Base-by-base conservation (phyloP, 192 early-diverging fungal genomes). In the Entomortierella beljakovae region DNA sequence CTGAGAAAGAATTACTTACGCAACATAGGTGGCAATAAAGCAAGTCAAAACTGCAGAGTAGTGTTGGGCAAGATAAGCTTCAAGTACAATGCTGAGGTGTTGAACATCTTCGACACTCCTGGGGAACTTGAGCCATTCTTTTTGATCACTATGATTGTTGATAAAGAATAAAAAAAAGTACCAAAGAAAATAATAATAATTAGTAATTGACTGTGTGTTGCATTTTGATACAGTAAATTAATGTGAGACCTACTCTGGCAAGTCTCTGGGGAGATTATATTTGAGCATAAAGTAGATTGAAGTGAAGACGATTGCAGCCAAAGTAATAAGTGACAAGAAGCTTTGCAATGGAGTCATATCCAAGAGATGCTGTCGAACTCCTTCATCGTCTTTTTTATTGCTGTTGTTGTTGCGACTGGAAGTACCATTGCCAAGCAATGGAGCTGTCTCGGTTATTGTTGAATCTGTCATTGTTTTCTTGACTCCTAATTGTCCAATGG, bases 91-190 rank as follows among this genome's bases (percentile, higher is more conserved):
- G 59, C 85, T 85, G 40, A 85, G 31, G 48, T 71, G 61, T 26
- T 76, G 80, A 33, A 88, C 77, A 50, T 88, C 84, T 31, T 82
- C 61, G 37, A 83, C 65, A 53, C 68, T 81, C 42, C 74, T 74
- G 48, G 86, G 86, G 29, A 88, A 68, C 59, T 83, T 88, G 55
- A 85, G 40, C 57, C 72, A 80, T 9, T 85, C 59, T 33, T 66
- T 64, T 40, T 81, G 75, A 18, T 80, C 79, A 3, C 86, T 88
- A 64, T 33, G 25, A 26, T 6, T 22, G 26, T 33, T 48, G 5
- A 32, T 16, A 49, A 42, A 32, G 42, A 55, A 55, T 0, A 26
- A 38, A 52, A 22, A 6, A 55, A 18, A n/a, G 50, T n/a, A n/a
- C n/a, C n/a, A n/a, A n/a, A n/a, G n/a, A n/a, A n/a, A n/a, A n/a